Percentiles rank a stretch among this genome's conserved stretches.
These are phyloP conservation scores for Avena eriantha DNA, from an alignment of 176 grass and related monocot genomes.

Conservation along the genomic window DNA sequence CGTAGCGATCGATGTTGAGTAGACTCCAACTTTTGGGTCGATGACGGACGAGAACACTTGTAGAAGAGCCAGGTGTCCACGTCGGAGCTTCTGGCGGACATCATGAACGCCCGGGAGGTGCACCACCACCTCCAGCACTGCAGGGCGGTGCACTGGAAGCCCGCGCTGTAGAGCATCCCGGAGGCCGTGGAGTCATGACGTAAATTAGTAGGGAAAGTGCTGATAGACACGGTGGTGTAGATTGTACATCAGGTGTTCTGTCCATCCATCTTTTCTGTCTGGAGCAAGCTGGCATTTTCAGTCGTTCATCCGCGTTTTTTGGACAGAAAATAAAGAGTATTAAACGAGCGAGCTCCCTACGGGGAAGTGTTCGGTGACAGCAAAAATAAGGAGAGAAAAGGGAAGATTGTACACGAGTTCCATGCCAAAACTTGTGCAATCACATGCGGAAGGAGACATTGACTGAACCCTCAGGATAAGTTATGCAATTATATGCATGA, in stretches of 20 bases:
- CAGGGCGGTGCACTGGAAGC: constrained; percentile 56
- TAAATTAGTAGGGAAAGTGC: constrained; percentile 27
- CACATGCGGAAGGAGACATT: background rate
- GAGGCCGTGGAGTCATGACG: constrained; percentile 55
- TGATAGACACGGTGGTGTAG: background rate
- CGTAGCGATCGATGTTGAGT: too few relatives aligned
- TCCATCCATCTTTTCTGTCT: background rate
- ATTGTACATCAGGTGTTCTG: constrained; percentile 23
- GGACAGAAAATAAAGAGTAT: background rate
- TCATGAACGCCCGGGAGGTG: constrained; percentile 64
- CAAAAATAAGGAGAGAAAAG: background rate
- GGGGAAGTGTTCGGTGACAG: background rate
- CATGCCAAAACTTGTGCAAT: background rate
- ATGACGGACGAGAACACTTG: too few relatives aligned
- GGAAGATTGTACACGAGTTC: background rate
- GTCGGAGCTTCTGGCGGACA: constrained; percentile 52
- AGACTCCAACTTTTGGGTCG: too few relatives aligned
- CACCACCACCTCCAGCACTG: constrained; percentile 47
- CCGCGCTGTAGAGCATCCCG: constrained; percentile 66
- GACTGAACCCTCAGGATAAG: background rate
- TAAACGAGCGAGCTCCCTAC: background rate
- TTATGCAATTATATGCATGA: background rate
- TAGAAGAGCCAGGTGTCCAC: background rate
- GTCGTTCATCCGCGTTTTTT: background rate
- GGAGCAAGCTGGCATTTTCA: background rate